These are phyloP conservation scores for Madurella fahalii DNA, from an alignment of 2,329 filamentous ascomycete genomes.

Conservation along the genomic window DNA sequence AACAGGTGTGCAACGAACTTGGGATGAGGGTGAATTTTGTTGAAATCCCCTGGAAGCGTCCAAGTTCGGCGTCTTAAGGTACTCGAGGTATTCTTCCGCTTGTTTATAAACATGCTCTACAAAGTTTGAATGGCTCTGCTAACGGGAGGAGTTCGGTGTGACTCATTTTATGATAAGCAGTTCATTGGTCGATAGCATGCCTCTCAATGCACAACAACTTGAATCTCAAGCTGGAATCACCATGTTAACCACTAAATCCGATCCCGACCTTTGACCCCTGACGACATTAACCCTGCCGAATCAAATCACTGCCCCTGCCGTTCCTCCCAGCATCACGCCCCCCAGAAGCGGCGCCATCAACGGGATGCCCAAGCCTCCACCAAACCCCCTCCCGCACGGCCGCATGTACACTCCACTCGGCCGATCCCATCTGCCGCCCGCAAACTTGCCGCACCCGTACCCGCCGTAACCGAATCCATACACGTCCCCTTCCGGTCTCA, in stretches of 20 bases:
- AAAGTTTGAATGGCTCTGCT: too few relatives aligned
- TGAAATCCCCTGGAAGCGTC: too few relatives aligned
- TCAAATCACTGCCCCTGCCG: conserved; percentile 27
- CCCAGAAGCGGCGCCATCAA: conserved; percentile 43
- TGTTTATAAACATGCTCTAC: too few relatives aligned
- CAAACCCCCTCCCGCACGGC: conserved; percentile 39
- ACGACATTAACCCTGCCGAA: background rate
- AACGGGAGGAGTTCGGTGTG: too few relatives aligned
- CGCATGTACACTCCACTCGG: conserved; percentile 45
- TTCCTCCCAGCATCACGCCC: conserved; percentile 43
- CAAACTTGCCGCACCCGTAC: conserved; percentile 29
- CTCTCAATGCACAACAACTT: background rate
- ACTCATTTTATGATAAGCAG: too few relatives aligned
- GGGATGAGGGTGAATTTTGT: too few relatives aligned
- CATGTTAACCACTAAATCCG: background rate
- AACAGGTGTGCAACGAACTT: too few relatives aligned
- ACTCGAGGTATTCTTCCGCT: too few relatives aligned
- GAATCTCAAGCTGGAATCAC: background rate
- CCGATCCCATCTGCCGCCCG: conserved; percentile 41
- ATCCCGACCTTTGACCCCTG: background rate
- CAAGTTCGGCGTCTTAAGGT: too few relatives aligned
- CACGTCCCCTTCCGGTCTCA: conserved; percentile 31
- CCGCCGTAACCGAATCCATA: conserved; percentile 39
- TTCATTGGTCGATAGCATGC: too few relatives aligned
- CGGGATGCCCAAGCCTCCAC: conserved; percentile 43